Evolutionary conservation across 192 early-diverging fungal species (phyloP).

Genomic region (Dispira simplex): DNA sequence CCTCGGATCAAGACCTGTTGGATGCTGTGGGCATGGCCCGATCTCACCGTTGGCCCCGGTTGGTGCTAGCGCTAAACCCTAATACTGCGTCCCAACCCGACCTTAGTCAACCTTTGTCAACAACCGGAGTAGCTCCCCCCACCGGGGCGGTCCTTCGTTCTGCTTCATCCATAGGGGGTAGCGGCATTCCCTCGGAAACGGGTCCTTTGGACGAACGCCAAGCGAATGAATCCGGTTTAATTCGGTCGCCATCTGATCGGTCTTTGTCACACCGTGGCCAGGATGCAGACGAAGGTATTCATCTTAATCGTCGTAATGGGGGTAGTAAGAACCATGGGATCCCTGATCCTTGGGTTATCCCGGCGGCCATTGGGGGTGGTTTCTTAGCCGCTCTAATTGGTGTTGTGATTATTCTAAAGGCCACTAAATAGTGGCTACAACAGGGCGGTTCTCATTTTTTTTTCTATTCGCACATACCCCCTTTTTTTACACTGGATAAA

Average conservation of each 20-base stretch:
- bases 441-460: no score
- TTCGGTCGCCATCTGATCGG: not conserved
- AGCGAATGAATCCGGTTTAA: no score
- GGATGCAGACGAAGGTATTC: no score
- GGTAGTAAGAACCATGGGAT: conserved; percentile 2
- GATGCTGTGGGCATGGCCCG: conserved; percentile 74
- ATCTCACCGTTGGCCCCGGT: conserved; percentile 55
- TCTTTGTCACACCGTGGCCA: not conserved
- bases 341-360: conserved; percentile 27
- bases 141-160: no score
- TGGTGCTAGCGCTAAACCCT: conserved; percentile 48
- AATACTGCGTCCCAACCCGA: conserved; percentile 14
- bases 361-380: conserved; percentile 28
- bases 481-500: no score
- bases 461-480: no score
- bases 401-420: conserved; percentile 27
- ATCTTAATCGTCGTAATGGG: no score
- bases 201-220: no score
- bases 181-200: no score
- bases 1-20: conserved; percentile 55
- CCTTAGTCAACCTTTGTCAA: conserved; percentile 14
- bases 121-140: not conserved
- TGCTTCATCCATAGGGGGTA: no score
- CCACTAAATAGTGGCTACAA: conserved; percentile 17
- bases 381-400: conserved; percentile 30